Evolutionary conservation across 148 eudicot species (phyloP).

Genomic region (Persicaria tinctoria): DNA sequence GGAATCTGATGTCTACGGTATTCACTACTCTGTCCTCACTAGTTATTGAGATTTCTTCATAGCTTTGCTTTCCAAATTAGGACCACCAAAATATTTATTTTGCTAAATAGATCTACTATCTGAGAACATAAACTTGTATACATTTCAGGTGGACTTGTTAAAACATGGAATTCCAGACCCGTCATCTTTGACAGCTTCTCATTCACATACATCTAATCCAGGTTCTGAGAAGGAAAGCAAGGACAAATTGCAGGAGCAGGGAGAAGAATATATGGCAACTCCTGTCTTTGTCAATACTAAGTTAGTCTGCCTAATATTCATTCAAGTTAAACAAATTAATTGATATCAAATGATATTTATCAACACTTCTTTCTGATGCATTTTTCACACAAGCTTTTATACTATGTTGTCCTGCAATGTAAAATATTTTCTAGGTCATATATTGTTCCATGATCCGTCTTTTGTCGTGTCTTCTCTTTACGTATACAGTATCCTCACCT

Average conservation of each 20-base stretch:
- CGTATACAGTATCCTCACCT: neutral
- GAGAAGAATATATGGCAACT: slow-evolving; percentile 67
- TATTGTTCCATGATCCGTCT: neutral
- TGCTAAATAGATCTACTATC: neutral
- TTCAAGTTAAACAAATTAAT: neutral
- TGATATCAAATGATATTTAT: neutral
- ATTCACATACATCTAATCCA: slow-evolving; percentile 51
- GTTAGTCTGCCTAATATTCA: slow-evolving; percentile 28
- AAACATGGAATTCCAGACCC: slow-evolving; percentile 93
- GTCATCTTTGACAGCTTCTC: slow-evolving; percentile 48
- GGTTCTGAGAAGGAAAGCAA: slow-evolving; percentile 60
- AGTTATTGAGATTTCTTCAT: neutral
- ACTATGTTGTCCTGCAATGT: neutral
- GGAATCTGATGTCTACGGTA: slow-evolving; percentile 91
- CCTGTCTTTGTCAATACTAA: slow-evolving; percentile 85
- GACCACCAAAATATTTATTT: slow-evolving; percentile 8
- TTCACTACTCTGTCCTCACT: slow-evolving; percentile 3
- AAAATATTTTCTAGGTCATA: neutral
- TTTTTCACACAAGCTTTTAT: neutral
- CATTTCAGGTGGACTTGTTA: slow-evolving; percentile 78
- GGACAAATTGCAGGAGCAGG: slow-evolving; percentile 55
- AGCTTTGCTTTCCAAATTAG: neutral
- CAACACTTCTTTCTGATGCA: neutral
- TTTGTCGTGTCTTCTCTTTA: neutral
- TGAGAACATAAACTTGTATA: neutral